A percentile compares a stretch with the other conserved stretches of the same genome.
Conservation (phyloP, 768 basidiomycete species). For the Panaeolus cyanescens region DNA sequence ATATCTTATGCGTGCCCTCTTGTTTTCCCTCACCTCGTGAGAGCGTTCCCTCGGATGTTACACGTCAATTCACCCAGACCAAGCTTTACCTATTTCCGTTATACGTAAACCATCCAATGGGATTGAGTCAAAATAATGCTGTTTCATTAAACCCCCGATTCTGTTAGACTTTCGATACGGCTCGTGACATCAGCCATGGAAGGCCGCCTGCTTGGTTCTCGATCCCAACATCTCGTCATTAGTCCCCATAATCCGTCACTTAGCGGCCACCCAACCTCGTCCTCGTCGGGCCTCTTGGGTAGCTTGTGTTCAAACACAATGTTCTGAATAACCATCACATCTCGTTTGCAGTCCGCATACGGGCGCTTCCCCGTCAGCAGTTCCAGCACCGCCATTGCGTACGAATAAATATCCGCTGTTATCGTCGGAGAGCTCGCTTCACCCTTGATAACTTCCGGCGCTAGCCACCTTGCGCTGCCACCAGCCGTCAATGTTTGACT, state of each 20-base stretch:
- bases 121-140: background rate
- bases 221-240: conserved; percentile 30
- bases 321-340: conserved; percentile 50
- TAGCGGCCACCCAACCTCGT: conserved; percentile 23
- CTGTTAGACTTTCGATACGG: conserved; percentile 8
- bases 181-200: conserved; percentile 38
- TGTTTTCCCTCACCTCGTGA: conserved; percentile 1
- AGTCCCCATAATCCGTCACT: conserved; percentile 29
- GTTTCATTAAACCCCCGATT: background rate
- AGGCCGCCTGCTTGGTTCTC: conserved; percentile 36
- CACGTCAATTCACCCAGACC: background rate
- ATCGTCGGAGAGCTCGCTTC: conserved; percentile 42
- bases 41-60: background rate
- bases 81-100: background rate
- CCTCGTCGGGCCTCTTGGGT: conserved; percentile 45
- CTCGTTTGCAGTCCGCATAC: conserved; percentile 49
- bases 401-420: conserved; percentile 57
- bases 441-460: conserved; percentile 59
- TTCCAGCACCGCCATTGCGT: conserved; percentile 62
- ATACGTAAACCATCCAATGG: background rate
- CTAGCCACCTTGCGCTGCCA: conserved; percentile 58
- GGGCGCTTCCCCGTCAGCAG: conserved; percentile 55
- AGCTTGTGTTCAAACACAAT: conserved; percentile 36
- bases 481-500: conserved; percentile 50
- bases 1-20: background rate